Evolutionary conservation across 306 rosid genomes (phyloP).

Genomic region (Acacia acuminata): DNA sequence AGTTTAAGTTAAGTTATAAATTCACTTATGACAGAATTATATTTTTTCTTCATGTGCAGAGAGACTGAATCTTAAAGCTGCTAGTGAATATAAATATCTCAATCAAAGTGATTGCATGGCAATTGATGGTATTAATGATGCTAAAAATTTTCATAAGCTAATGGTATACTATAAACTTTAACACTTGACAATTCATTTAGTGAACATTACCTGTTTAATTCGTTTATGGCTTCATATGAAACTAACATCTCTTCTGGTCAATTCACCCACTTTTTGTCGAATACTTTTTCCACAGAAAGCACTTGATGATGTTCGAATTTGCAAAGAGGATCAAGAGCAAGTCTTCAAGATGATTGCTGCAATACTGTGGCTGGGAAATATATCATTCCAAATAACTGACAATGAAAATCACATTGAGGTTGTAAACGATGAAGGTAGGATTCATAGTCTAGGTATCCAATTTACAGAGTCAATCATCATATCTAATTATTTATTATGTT

Average conservation of each 20-base stretch:
- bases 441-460: constrained; percentile 8
- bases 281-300: constrained; percentile 60
- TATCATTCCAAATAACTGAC: constrained; percentile 65
- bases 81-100: constrained; percentile 82
- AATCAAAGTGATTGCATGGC: constrained; percentile 80
- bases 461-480: constrained; percentile 1
- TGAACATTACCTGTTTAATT: constrained; percentile 28
- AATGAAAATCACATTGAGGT: constrained; percentile 81
- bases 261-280: constrained; percentile 14
- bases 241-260: constrained; percentile 17
- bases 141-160: constrained; percentile 57
- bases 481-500: background rate
- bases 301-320: constrained; percentile 56
- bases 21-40: constrained; percentile 23
- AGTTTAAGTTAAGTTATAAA: constrained; percentile 2
- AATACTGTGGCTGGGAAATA: constrained; percentile 91
- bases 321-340: constrained; percentile 77
- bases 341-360: constrained; percentile 72
- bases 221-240: constrained; percentile 23
- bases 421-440: constrained; percentile 78
- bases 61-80: constrained; percentile 66
- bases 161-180: constrained; percentile 47
- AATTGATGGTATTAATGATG: constrained; percentile 77
- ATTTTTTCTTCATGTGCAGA: constrained; percentile 52
- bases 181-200: constrained; percentile 32